Conservation (phyloP, 805 yeast species). For the Ogataea methylovora region DNA sequence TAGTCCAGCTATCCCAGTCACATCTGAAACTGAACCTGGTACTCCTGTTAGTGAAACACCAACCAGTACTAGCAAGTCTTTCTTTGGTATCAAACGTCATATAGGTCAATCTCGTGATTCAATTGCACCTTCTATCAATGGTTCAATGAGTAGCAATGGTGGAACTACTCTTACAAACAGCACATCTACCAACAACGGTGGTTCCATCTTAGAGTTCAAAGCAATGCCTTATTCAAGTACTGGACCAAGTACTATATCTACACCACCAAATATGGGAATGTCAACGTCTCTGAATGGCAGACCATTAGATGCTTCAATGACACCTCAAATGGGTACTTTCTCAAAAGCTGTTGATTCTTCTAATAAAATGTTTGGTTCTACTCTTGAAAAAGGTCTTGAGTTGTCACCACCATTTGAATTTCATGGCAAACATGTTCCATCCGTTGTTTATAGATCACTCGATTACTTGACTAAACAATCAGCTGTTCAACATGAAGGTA, state of each 20-base stretch:
- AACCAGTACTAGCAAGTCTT: neutral
- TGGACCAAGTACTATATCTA: slow-evolving; percentile 4
- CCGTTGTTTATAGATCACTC: slow-evolving; percentile 69
- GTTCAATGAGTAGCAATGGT: neutral
- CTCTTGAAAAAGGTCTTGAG: slow-evolving; percentile 42
- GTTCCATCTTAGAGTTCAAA: slow-evolving; percentile 21
- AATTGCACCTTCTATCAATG: neutral
- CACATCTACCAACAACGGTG: slow-evolving; percentile 3
- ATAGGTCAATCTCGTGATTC: neutral
- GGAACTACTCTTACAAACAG: neutral
- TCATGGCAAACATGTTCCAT: slow-evolving; percentile 49
- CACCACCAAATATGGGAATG: too few species aligned
- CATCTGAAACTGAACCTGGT: neutral
- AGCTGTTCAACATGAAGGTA: slow-evolving; percentile 83
- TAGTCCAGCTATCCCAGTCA: neutral
- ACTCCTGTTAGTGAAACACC: neutral
- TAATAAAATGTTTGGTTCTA: slow-evolving; percentile 56
- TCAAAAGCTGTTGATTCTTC: slow-evolving; percentile 11
- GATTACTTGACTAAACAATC: slow-evolving; percentile 56
- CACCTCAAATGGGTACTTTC: too few species aligned
- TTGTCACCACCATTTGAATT: slow-evolving; percentile 42
- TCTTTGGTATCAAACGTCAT: neutral
- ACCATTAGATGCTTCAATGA: too few species aligned
- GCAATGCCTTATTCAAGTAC: slow-evolving; percentile 25
- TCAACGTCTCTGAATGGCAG: too few species aligned